These are phyloP conservation scores for Candida suzukii DNA, from an alignment of 805 yeast species.

Conservation along the genomic window DNA sequence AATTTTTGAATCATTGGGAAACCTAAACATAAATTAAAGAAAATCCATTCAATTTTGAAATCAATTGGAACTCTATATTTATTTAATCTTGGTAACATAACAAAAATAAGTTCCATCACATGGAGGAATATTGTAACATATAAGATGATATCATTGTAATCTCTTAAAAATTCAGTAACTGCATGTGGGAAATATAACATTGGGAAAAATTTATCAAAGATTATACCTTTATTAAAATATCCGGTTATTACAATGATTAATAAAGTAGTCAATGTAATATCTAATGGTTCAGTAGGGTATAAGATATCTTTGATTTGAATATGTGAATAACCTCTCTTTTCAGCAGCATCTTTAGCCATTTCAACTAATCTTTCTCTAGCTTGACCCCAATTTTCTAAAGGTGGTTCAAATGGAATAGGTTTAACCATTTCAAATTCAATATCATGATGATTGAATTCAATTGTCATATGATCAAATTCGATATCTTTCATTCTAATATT, in stretches of 20 bases:
- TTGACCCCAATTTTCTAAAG: conserved; percentile 34
- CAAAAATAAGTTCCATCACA: conserved; percentile 37
- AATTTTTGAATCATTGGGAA: conserved; percentile 42
- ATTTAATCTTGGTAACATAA: conserved; percentile 42
- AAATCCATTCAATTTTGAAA: conserved; percentile 43
- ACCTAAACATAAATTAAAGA: conserved; percentile 58
- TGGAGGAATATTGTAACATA: conserved; percentile 35
- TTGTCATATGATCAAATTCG: conserved; percentile 34
- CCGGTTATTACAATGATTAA: conserved; percentile 9
- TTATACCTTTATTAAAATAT: conserved; percentile 1
- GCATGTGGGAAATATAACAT: conserved; percentile 3
- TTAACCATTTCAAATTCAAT: conserved; percentile 29
- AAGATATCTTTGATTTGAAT: conserved; percentile 39
- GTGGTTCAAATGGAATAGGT: conserved; percentile 46
- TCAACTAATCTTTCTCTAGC: conserved; percentile 48
- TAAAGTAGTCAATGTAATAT: conserved; percentile 24
- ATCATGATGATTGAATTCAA: conserved; percentile 33
- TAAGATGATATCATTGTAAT: conserved; percentile 7
- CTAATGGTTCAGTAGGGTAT: conserved; percentile 28
- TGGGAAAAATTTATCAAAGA: conserved; percentile 3
- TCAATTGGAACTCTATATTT: conserved; percentile 56
- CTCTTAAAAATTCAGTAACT: conserved; percentile 4
- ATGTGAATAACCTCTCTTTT: conserved; percentile 51
- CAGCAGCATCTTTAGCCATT: conserved; percentile 75
- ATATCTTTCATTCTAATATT: conserved; percentile 40